Conservation (phyloP, 345 rosid species). For the Raphanus sativus region DNA sequence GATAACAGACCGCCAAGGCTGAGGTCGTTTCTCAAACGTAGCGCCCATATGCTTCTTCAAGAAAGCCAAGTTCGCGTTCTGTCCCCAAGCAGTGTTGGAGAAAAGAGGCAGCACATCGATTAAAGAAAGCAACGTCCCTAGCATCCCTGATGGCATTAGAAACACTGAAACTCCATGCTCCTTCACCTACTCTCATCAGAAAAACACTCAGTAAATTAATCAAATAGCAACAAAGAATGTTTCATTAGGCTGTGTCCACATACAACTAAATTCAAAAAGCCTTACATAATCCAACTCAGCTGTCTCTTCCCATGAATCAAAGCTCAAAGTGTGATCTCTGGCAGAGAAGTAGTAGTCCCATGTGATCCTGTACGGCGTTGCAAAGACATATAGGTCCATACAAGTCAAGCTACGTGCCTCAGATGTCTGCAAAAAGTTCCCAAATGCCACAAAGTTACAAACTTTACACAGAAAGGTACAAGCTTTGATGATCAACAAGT, state of each 20-base stretch:
- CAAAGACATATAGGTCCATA: slow-evolving; percentile 95
- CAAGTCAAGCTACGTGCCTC: slow-evolving; percentile 93
- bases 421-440: slow-evolving; percentile 53
- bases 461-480: too few relatives aligned
- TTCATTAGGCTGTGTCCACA: too few relatives aligned
- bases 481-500: too few relatives aligned
- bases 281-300: slow-evolving; percentile 94
- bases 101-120: slow-evolving; percentile 88
- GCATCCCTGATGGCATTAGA: slow-evolving; percentile 98
- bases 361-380: slow-evolving; percentile 90
- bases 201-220: neutral
- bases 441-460: neutral
- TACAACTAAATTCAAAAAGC: neutral
- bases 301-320: slow-evolving; percentile 86
- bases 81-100: slow-evolving; percentile 92
- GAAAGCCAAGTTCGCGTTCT: slow-evolving; percentile 85
- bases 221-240: neutral
- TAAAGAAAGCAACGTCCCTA: slow-evolving; percentile 80
- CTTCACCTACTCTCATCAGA: slow-evolving; percentile 59
- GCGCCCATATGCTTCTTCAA: slow-evolving; percentile 91
- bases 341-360: slow-evolving; percentile 97
- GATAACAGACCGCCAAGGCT: slow-evolving; percentile 66
- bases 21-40: slow-evolving; percentile 72
- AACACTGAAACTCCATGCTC: slow-evolving; percentile 91
- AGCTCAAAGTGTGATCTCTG: slow-evolving; percentile 72